phyloP scores from a whole-genome alignment of 805 yeast species.

The Nakazawaea laoshanensis region DNA sequence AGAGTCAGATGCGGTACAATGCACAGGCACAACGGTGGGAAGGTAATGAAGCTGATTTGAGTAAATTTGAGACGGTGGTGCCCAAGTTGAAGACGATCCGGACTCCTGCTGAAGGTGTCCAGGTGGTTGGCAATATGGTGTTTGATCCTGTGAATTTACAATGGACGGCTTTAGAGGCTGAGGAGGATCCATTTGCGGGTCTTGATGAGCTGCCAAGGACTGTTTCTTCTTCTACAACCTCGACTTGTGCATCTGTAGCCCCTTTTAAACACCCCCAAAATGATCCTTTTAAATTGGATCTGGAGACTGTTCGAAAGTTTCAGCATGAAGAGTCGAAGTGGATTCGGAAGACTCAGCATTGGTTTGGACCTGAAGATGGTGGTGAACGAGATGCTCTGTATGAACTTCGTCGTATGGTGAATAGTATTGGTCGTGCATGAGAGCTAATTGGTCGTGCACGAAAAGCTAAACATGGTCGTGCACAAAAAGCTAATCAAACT shows the following conservation, averaged over 20 bases:
- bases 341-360: constrained; percentile 24
- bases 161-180: constrained; percentile 47
- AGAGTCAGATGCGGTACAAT: constrained; percentile 43
- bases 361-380: constrained; percentile 19
- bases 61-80: constrained; percentile 36
- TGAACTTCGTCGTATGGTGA: constrained; percentile 9
- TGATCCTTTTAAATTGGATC: constrained; percentile 15
- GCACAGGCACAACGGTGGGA: constrained; percentile 48
- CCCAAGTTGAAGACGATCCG: constrained; percentile 30
- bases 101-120: constrained; percentile 7
- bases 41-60: constrained; percentile 53
- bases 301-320: constrained; percentile 21
- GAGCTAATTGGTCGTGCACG: too few species aligned
- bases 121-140: constrained; percentile 42
- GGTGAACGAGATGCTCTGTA: constrained; percentile 7
- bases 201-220: constrained; percentile 33
- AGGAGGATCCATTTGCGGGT: constrained; percentile 37
- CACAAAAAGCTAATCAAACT: too few species aligned
- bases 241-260: not conserved
- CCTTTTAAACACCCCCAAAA: too few species aligned
- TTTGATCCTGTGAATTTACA: constrained; percentile 48
- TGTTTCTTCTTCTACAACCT: constrained; percentile 1
- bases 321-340: constrained; percentile 24
- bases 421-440: too few species aligned
- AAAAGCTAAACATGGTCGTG: too few species aligned